A percentile compares a stretch with the other conserved stretches of the same genome.
phyloP scores from a whole-genome alignment of 257 asterid genomes.

The Solanum sejunctum region DNA sequence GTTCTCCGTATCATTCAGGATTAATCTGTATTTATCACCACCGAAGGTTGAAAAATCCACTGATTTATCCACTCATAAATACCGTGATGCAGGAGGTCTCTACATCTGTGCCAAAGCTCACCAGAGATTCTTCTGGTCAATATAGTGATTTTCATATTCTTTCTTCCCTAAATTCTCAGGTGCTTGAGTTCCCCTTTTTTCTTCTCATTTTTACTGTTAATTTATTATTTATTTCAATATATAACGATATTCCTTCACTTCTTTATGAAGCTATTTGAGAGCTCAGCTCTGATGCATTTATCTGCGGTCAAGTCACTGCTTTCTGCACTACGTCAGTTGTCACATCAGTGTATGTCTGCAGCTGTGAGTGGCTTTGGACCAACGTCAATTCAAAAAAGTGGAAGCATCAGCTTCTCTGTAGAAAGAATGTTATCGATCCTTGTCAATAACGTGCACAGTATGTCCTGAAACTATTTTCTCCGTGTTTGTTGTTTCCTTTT shows the following conservation, averaged over 20 bases:
- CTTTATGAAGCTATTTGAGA: constrained; percentile 68
- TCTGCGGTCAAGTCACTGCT: constrained; percentile 88
- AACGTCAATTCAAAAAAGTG: constrained; percentile 68
- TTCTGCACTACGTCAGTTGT: constrained; percentile 85
- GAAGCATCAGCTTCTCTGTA: constrained; percentile 75
- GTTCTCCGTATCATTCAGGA: not conserved
- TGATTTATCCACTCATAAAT: not conserved
- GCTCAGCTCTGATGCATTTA: constrained; percentile 87
- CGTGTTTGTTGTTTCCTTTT: constrained; percentile 7
- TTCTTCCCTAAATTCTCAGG: constrained; percentile 93
- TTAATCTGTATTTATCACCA: not conserved
- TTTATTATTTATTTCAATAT: not conserved
- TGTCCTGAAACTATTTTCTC: constrained; percentile 21
- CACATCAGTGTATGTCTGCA: constrained; percentile 64
- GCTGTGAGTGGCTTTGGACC: constrained; percentile 53
- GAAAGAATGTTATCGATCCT: constrained; percentile 84
- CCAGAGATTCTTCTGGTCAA: constrained; percentile 89
- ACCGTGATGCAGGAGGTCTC: constrained; percentile 66
- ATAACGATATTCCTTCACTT: not conserved
- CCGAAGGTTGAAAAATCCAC: not conserved
- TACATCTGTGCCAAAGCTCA: constrained; percentile 60
- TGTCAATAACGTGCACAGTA: constrained; percentile 88
- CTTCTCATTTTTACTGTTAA: not conserved
- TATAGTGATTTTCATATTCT: constrained; percentile 90
- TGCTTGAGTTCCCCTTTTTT: constrained; percentile 2